Base-by-base conservation (phyloP, 371 early-diverging fungal genomes). In the Lichtheimia ornata region DNA sequence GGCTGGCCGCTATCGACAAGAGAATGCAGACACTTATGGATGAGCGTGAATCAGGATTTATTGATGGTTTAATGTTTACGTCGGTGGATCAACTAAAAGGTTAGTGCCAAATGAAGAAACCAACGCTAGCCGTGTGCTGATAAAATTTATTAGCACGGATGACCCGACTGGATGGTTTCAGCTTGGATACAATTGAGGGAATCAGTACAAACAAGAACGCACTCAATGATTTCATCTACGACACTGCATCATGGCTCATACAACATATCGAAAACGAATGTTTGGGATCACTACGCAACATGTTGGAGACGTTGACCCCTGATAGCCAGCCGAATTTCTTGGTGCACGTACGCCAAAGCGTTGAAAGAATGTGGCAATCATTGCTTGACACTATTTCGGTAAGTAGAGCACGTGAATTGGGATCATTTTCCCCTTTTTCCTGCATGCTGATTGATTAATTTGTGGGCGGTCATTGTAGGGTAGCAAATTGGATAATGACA, bases 181-280 rank as follows among this genome's bases (percentile, higher is more conserved):
- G 43, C n/a, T 27, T 66, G 30, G 50, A 69, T 50, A 61, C 62
- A 17, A 40, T 63, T 22, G 54, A 50, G 22, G 63, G 62, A 28
- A 53, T 62, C 11, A 51, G 43, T 17, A 56, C 40, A 1, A 41
- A 61, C 30, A 30, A 30, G n/a, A 62, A 44, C 5, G 47, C 56
- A 15, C 30, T 69, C 35, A 25, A 69, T 13, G 60, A 58, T 12
- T 71, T 75, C 22, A 69, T 82, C 51, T 67, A 69, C 25, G 75
- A 79, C 51, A 74, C 70, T 2, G 76, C 72, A 44, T 44, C 64
- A 17, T 85, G 84, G 85, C 52, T 66, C 4, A 22, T 53, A 6
- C 52, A 52, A 17, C 62, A 66, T 25, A 57, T 66, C 1, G 30
- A 66, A 53, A 42, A 24, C 2, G 35, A 56, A 5, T 57, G 52